These are phyloP conservation scores for Mycena floridula DNA, from an alignment of 768 basidiomycete species.

Conservation along the genomic window DNA sequence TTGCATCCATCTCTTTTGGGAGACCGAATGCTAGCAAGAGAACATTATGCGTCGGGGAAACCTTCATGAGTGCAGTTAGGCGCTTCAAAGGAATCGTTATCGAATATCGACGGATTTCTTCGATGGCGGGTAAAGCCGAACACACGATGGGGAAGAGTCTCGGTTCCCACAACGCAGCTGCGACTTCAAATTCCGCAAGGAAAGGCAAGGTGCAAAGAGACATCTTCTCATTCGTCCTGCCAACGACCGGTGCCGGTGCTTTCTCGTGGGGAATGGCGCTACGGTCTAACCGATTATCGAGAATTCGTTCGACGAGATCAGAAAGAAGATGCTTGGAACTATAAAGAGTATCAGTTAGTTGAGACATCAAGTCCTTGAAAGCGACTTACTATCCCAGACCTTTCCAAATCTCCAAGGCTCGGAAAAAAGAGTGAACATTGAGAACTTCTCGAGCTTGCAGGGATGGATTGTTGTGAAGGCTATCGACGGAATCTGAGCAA, in stretches of 20 bases:
- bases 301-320: neutral
- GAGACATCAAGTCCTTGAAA: neutral
- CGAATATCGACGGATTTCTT: neutral
- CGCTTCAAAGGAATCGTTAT: neutral
- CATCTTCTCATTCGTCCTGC: neutral
- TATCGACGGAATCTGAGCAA: too few relatives aligned
- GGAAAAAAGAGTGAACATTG: slow-evolving; percentile 2
- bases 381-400: slow-evolving; percentile 2
- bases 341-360: too few relatives aligned
- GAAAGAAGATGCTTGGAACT: neutral
- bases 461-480: too few relatives aligned
- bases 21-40: slow-evolving; percentile 3
- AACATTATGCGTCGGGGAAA: neutral
- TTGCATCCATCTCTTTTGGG: slow-evolving; percentile 9
- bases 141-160: slow-evolving; percentile 1
- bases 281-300: neutral
- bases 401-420: slow-evolving; percentile 1
- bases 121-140: neutral
- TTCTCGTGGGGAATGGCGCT: neutral
- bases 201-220: neutral
- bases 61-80: neutral
- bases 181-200: slow-evolving; percentile 3
- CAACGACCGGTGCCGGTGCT: neutral
- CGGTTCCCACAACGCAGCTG: slow-evolving; percentile 2
- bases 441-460: neutral